Evolutionary conservation across 805 yeast genomes (phyloP).

Genomic region (Wickerhamiella sorbophila): DNA sequence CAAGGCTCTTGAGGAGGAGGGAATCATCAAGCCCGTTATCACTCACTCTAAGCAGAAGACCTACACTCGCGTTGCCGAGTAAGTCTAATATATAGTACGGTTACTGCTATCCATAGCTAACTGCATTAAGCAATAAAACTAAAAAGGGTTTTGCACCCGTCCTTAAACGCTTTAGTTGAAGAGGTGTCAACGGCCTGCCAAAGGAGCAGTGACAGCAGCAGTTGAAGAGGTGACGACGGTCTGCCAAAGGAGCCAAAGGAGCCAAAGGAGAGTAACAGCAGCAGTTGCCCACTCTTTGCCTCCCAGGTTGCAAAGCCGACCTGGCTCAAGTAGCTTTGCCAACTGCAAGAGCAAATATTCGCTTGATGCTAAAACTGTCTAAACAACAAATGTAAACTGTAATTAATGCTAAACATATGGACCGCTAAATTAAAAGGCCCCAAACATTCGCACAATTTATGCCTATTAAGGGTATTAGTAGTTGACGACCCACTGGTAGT

Average conservation of each 20-base stretch:
- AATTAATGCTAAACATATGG: background rate
- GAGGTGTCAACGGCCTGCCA: too few species aligned
- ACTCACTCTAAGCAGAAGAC: slow-evolving; percentile 94
- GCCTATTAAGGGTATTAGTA: slow-evolving; percentile 12
- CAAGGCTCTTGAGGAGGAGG: slow-evolving; percentile 86
- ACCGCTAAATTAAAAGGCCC: slow-evolving; percentile 1
- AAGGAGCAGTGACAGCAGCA: too few species aligned
- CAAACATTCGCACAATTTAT: slow-evolving; percentile 1
- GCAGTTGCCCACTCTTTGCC: too few species aligned
- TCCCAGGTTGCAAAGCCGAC: too few species aligned
- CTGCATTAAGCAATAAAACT: slow-evolving; percentile 3
- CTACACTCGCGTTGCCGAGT: slow-evolving; percentile 39
- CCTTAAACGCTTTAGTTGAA: too few species aligned
- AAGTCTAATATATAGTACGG: slow-evolving; percentile 8
- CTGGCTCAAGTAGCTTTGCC: too few species aligned
- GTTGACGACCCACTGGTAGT: slow-evolving; percentile 19
- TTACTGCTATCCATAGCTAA: background rate
- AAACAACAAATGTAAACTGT: background rate
- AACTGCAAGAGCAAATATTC: too few species aligned
- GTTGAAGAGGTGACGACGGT: too few species aligned
- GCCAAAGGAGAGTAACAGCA: too few species aligned
- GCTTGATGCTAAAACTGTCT: too few species aligned
- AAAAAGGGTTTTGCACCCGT: too few species aligned
- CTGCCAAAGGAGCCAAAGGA: too few species aligned
- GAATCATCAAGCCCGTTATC: slow-evolving; percentile 86